Conservation (phyloP, 352 stramenopile species). For the Globisporangium nagaii region DNA sequence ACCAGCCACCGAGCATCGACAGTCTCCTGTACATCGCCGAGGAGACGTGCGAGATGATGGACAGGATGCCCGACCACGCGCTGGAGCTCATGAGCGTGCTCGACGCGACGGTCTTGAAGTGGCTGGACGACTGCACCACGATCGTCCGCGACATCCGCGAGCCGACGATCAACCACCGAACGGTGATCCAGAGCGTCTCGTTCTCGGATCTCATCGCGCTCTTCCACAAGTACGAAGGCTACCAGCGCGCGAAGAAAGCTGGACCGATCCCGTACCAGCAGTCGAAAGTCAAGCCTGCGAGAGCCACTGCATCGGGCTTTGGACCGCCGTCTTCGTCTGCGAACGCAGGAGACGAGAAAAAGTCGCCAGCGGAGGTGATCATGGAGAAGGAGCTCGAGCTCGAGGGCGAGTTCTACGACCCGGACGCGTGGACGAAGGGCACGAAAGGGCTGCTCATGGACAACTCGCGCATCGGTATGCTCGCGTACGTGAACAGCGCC, state of each 20-base stretch:
- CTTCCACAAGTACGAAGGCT: conserved; percentile 70
- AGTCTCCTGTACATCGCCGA: conserved; percentile 66
- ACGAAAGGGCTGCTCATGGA: conserved; percentile 59
- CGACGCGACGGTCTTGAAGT: conserved; percentile 59
- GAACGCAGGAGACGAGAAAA: not conserved
- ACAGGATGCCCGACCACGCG: conserved; percentile 56
- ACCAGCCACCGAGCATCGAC: conserved; percentile 71
- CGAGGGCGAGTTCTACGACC: conserved; percentile 55
- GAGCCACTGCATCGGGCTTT: conserved; percentile 3
- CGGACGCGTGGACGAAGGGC: conserved; percentile 41
- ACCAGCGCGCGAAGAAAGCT: conserved; percentile 47
- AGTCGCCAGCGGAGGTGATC: conserved; percentile 33
- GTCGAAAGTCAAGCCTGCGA: conserved; percentile 27
- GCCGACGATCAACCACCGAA: conserved; percentile 60
- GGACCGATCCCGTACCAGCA: conserved; percentile 51
- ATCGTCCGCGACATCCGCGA: conserved; percentile 81
- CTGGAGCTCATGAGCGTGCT: conserved; percentile 56
- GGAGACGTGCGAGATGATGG: conserved; percentile 66
- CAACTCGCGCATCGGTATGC: conserved; percentile 69
- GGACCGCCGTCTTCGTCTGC: too few species aligned
- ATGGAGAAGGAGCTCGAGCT: conserved; percentile 55
- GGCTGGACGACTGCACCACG: conserved; percentile 58
- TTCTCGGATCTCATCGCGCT: conserved; percentile 48
- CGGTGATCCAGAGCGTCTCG: conserved; percentile 48
- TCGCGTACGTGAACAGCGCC: conserved; percentile 72